phyloP scores from a whole-genome alignment of 805 yeast species.

The Blastobotrys peoriensis region DNA sequence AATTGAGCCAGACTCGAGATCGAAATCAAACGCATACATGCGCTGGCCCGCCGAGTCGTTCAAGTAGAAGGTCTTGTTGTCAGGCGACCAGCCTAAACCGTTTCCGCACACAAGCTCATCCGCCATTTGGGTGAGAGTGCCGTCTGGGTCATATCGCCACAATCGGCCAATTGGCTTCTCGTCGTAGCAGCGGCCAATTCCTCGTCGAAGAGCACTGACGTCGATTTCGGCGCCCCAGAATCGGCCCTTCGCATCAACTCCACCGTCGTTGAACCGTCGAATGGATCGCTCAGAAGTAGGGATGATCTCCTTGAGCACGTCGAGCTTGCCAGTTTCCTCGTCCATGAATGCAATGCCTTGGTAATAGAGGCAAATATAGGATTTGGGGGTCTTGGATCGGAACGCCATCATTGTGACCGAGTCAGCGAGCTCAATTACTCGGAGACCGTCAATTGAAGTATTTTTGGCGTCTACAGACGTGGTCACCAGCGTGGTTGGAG shows the following conservation, averaged over 20 bases:
- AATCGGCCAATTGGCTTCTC: conserved; percentile 28
- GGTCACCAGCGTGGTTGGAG: conserved; percentile 5
- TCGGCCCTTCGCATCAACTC: conserved; percentile 67
- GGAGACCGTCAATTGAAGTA: conserved; percentile 22
- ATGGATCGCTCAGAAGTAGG: conserved; percentile 24
- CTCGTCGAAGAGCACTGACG: conserved; percentile 22
- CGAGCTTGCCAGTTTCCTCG: conserved; percentile 31
- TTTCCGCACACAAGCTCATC: conserved; percentile 39
- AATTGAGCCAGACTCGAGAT: conserved; percentile 30
- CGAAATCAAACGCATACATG: conserved; percentile 44
- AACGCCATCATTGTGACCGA: conserved; percentile 30
- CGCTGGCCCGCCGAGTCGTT: conserved; percentile 47
- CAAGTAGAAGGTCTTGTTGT: conserved; percentile 39
- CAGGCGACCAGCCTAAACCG: conserved; percentile 55
- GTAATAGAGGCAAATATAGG: conserved; percentile 30
- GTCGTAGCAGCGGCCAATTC: conserved; percentile 23
- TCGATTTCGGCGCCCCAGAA: conserved; percentile 49
- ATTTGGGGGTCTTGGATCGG: conserved; percentile 26
- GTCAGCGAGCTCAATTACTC: conserved; percentile 24
- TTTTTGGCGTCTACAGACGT: conserved; percentile 16
- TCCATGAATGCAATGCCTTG: conserved; percentile 32
- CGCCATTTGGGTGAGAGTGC: conserved; percentile 25
- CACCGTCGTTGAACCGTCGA: conserved; percentile 71
- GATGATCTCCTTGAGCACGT: conserved; percentile 28
- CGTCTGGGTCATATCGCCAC: conserved; percentile 34